A percentile compares a stretch with the other conserved stretches of the same genome.
Conservation (phyloP, 495 filamentous ascomycete genomes). For the Neurospora africana region DNA sequence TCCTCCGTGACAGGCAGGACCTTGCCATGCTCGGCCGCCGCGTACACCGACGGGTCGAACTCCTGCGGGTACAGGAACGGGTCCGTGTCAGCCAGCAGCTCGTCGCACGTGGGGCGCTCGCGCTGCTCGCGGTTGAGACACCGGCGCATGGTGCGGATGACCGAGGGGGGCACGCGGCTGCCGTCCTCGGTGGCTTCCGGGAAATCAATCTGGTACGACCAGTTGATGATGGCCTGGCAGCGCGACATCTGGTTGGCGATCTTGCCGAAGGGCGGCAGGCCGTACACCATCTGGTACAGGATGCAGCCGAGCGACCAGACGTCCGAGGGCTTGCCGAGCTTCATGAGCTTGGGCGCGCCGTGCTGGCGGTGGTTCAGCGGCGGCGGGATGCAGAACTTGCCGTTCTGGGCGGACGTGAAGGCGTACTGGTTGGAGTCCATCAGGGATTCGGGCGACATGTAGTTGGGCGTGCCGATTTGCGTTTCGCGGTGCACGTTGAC, state of each 20-base stretch:
- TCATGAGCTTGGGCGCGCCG: constrained; percentile 68
- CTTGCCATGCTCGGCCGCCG: constrained; percentile 34
- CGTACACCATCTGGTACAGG: constrained; percentile 95
- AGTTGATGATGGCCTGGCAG: constrained; percentile 80
- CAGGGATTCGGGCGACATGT: constrained; percentile 93
- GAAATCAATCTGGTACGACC: constrained; percentile 71
- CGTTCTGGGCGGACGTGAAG: constrained; percentile 23
- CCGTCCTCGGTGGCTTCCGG: constrained; percentile 65
- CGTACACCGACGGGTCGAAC: constrained; percentile 30
- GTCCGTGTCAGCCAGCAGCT: constrained; percentile 62
- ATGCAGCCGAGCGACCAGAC: constrained; percentile 96
- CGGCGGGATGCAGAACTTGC: constrained; percentile 38
- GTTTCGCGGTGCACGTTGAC: constrained; percentile 95
- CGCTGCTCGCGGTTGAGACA: constrained; percentile 75
- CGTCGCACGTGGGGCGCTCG: constrained; percentile 63
- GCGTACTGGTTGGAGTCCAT: constrained; percentile 67
- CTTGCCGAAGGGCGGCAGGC: constrained; percentile 82
- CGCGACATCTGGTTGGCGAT: constrained; percentile 71
- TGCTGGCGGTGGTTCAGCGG: constrained; percentile 27
- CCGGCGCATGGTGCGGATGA: constrained; percentile 61
- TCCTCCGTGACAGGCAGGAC: constrained; percentile 66
- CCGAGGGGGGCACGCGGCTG: constrained; percentile 53
- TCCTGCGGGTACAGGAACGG: constrained; percentile 72
- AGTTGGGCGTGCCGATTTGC: constrained; percentile 92
- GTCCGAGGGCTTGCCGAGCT: constrained; percentile 89